These are phyloP conservation scores for Inonotus obliquus DNA, from an alignment of 1,284 basidiomycete genomes.

Conservation along the genomic window DNA sequence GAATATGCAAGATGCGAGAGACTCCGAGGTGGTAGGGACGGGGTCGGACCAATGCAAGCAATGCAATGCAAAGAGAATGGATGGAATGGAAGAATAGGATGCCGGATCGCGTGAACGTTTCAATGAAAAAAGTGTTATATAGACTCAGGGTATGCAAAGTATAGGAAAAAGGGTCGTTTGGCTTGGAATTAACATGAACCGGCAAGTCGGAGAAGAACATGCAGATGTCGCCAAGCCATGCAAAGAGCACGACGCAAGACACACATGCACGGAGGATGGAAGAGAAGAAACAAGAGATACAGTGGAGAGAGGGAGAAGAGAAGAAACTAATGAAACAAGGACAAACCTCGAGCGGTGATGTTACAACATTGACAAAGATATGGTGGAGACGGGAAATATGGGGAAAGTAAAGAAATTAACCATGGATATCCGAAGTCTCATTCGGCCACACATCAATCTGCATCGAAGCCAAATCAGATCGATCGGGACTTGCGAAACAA, in stretches of 20 bases:
- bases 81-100: too few relatives aligned
- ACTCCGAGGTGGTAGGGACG: too few relatives aligned
- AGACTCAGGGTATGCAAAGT: not conserved
- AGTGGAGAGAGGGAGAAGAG: not conserved
- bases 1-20: not conserved
- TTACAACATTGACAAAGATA: constrained; percentile 2
- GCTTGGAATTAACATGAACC: too few relatives aligned
- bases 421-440: not conserved
- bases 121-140: not conserved
- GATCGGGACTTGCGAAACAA: not conserved
- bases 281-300: not conserved
- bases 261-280: not conserved
- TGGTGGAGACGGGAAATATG: not conserved
- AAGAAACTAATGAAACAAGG: not conserved
- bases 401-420: not conserved
- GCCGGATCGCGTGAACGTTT: not conserved
- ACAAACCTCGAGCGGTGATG: not conserved
- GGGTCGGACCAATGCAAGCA: not conserved
- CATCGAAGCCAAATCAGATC: not conserved
- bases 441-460: not conserved
- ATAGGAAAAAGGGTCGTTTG: too few relatives aligned
- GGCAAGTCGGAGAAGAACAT: not conserved
- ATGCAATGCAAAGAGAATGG: not conserved
- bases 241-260: not conserved
- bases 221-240: not conserved